Base-by-base conservation (phyloP, 179 eudicot genomes). In the Corrigiola litoralis region DNA sequence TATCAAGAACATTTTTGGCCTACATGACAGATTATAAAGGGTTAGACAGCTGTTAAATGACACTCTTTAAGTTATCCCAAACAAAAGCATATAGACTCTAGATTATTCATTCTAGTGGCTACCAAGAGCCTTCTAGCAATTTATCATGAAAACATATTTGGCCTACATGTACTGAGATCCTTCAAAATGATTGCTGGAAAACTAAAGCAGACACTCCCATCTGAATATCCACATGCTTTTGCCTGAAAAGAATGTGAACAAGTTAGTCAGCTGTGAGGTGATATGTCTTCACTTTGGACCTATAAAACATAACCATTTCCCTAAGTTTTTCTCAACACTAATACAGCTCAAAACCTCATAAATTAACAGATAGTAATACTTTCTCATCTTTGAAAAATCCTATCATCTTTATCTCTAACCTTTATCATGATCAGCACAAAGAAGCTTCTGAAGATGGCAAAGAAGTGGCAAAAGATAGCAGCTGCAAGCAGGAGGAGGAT, bases 401-500 rank as follows among this genome's bases (percentile, higher is more conserved):
- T 1, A 10, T 28, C 36, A 13, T 51, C 27, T 20, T 13, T 20
- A 10, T 28, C 20, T 25, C 4, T 4, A 4, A 52, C 31, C 9
- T 12, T 27, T 11, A 66, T 61, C 36, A 55, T 53, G 61, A 21
- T 6, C 32, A 50, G 25, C 27, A 65, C 13, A 21, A 64, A 18
- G 10, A 36, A 37, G 23, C 33, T 36, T 24, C n/a, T 36, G 6
- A 20, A 14, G 38, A 25, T 24, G 46, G 63, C 29, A 25, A 40
- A 40, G 4, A 36, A 58, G 28, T 38, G 46, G 63, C 47, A 58
- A 40, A 58, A 58, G n/a, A 11, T 58, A 23, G 31, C 65, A 41
- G 46, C 18, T 12, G 50, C 47, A 20, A 25, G 49, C 17, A 27
- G 51, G 41, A 60, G 37, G 27, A 41, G 5, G 5, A 60, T 60